Percentiles rank a stretch among this genome's conserved stretches.
Evolutionary conservation across 495 filamentous ascomycete genomes (phyloP).

Genomic region (Podospora conica): DNA sequence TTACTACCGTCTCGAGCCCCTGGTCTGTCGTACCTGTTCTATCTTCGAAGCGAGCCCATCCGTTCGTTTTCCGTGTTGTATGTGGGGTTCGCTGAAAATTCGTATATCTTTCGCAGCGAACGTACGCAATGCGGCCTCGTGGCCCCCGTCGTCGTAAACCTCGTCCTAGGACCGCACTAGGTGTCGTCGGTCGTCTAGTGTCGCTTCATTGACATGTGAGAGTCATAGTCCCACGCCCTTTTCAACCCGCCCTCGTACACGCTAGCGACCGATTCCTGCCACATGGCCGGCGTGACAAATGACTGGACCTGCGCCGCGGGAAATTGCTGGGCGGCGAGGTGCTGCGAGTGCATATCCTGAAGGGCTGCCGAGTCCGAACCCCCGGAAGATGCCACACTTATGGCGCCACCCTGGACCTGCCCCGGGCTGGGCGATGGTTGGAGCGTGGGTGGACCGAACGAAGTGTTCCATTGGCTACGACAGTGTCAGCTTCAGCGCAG

Average conservation of each 20-base stretch:
- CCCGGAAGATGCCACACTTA: slow-evolving; percentile 40
- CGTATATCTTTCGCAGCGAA: neutral
- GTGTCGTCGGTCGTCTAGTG: neutral
- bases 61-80: neutral
- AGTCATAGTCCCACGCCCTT: slow-evolving; percentile 62
- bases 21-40: neutral
- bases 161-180: neutral
- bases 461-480: slow-evolving; percentile 83
- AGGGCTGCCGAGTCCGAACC: slow-evolving; percentile 46
- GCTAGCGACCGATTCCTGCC: slow-evolving; percentile 91
- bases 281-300: slow-evolving; percentile 89
- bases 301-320: slow-evolving; percentile 41
- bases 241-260: slow-evolving; percentile 78
- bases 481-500: slow-evolving; percentile 6
- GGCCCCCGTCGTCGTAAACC: neutral
- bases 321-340: slow-evolving; percentile 9
- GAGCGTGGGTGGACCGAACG: slow-evolving; percentile 65
- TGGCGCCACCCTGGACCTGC: slow-evolving; percentile 34
- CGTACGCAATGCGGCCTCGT: no score
- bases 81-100: neutral
- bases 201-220: slow-evolving; percentile 24
- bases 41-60: neutral
- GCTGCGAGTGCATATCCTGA: slow-evolving; percentile 45
- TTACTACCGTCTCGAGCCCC: neutral
- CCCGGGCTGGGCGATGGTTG: slow-evolving; percentile 37